A percentile compares a stretch with the other conserved stretches of the same genome.
These are phyloP conservation scores for Phytopythium mirpurense DNA, from an alignment of 352 stramenopile genomes.

Conservation along the genomic window DNA sequence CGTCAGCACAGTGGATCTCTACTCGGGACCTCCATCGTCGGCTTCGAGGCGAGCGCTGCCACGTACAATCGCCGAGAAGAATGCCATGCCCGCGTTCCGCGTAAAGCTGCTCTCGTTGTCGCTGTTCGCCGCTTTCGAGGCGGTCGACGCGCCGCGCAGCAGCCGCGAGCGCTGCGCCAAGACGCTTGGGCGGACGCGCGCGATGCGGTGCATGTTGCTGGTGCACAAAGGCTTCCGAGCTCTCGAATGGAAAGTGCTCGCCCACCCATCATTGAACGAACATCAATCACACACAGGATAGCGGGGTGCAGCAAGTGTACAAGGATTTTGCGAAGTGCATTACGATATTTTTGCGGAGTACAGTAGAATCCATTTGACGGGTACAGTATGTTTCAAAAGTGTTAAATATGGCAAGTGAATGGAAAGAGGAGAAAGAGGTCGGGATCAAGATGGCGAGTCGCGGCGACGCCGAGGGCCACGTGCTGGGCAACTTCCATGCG, in stretches of 20 bases:
- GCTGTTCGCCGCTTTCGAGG: constrained; percentile 1
- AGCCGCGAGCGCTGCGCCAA: constrained; percentile 17
- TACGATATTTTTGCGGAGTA: no score
- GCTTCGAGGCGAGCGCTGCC: not conserved
- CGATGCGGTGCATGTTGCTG: constrained; percentile 5
- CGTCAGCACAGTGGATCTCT: no score
- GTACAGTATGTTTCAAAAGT: no score
- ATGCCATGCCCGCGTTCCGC: constrained; percentile 76
- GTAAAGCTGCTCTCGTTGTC: constrained; percentile 60
- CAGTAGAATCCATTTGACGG: no score
- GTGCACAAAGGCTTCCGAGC: no score
- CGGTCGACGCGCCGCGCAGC: constrained; percentile 4
- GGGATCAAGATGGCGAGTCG: constrained; percentile 18
- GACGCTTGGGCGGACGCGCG: not conserved
- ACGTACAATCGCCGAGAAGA: constrained; percentile 79
- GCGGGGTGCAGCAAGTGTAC: no score
- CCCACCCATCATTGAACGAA: no score
- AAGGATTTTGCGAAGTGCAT: no score
- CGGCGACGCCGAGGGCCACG: constrained; percentile 54
- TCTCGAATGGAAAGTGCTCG: not conserved
- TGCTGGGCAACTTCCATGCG: constrained; percentile 81
- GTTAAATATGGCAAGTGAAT: no score
- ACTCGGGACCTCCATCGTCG: no score
- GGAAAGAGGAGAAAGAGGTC: no score
- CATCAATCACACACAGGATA: no score